Evolutionary conservation across 2,329 filamentous ascomycete genomes (phyloP).

Genomic region (Bertia moriformis): DNA sequence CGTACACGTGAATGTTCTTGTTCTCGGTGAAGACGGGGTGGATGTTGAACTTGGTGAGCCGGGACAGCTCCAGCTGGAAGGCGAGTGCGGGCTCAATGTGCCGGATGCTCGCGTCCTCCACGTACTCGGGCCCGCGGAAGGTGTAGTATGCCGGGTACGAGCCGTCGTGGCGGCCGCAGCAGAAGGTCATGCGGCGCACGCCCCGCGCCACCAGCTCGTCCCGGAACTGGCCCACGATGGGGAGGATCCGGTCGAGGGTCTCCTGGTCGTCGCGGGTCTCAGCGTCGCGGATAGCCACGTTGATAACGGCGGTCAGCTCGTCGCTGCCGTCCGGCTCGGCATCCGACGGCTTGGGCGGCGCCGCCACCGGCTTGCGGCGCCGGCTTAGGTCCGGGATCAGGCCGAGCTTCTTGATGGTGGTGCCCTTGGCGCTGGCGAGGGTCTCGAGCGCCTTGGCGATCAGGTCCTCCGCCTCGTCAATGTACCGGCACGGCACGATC

Average conservation of each 20-base stretch:
- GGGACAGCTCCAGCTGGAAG: constrained; percentile 93
- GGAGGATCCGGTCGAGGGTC: constrained; percentile 59
- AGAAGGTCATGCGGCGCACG: constrained; percentile 85
- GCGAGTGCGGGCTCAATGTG: constrained; percentile 92
- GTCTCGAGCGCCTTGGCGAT: constrained; percentile 72
- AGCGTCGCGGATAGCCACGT: constrained; percentile 77
- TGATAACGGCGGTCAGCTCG: constrained; percentile 81
- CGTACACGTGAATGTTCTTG: constrained; percentile 97
- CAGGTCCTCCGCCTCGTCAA: constrained; percentile 85
- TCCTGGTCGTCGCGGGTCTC: constrained; percentile 74
- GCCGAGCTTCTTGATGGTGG: constrained; percentile 46
- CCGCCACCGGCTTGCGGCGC: constrained; percentile 48
- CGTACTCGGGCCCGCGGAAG: constrained; percentile 82
- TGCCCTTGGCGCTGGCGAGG: constrained; percentile 42
- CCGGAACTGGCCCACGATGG: constrained; percentile 67
- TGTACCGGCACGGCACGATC: constrained; percentile 80
- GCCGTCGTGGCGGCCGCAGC: constrained; percentile 76
- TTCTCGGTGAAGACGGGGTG: constrained; percentile 98
- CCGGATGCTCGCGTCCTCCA: constrained; percentile 88
- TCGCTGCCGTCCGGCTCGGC: too few species aligned
- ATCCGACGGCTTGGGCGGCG: constrained; percentile 37
- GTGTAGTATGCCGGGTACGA: constrained; percentile 96
- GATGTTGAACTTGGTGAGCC: constrained; percentile 92
- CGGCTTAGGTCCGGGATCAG: constrained; percentile 60
- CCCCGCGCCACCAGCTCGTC: constrained; percentile 68